Conservation (phyloP, 768 basidiomycete genomes). For the Tulasnella sp. region DNA sequence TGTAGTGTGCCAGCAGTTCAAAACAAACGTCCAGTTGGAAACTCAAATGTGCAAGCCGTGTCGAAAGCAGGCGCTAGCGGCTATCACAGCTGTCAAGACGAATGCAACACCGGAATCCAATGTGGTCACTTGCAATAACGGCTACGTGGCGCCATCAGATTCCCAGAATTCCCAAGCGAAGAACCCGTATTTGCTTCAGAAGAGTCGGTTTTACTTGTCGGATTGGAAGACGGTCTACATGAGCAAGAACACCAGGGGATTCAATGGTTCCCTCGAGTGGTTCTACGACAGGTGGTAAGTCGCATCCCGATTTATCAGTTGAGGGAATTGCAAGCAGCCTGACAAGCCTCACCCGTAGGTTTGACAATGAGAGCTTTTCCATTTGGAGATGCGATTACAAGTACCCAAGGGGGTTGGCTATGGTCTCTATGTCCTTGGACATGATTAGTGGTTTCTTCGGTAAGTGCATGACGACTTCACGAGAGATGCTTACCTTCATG, state of each 20-base stretch:
- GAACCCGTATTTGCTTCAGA: too few species aligned
- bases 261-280: slow-evolving; percentile 82
- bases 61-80: too few species aligned
- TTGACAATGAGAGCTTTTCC: slow-evolving; percentile 82
- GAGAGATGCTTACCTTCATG: too few species aligned
- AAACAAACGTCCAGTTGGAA: too few species aligned
- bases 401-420: slow-evolving; percentile 88
- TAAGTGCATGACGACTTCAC: slow-evolving; percentile 11
- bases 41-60: too few species aligned
- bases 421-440: slow-evolving; percentile 90
- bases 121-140: slow-evolving; percentile 43
- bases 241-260: slow-evolving; percentile 89
- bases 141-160: slow-evolving; percentile 65
- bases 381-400: slow-evolving; percentile 92
- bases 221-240: slow-evolving; percentile 98
- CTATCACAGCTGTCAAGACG: slow-evolving; percentile 10
- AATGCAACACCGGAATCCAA: slow-evolving; percentile 32
- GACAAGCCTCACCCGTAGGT: slow-evolving; percentile 37
- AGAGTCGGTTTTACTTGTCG: too few species aligned
- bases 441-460: slow-evolving; percentile 87
- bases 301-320: slow-evolving; percentile 28
- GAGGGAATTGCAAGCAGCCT: neutral
- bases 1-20: too few species aligned
- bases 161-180: slow-evolving; percentile 81
- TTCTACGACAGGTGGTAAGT: slow-evolving; percentile 95